Percentiles rank a stretch among this genome's conserved stretches.
Evolutionary conservation across 148 eudicot species (phyloP).

Genomic region (Fagopyrum tataricum): DNA sequence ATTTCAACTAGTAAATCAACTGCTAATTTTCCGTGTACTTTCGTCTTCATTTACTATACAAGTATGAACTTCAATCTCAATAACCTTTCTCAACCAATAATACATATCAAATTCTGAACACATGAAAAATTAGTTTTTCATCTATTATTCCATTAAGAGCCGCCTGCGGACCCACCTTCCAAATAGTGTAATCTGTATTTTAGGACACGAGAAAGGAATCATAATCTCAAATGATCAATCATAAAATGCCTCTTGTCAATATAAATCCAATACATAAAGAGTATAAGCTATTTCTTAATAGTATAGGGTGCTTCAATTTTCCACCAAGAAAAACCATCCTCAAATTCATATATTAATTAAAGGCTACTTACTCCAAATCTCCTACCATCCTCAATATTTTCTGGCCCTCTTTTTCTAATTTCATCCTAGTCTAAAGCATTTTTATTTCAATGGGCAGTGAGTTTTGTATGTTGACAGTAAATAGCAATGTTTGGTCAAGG

Average conservation of each 20-base stretch:
- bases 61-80: too few relatives aligned
- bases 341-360: background rate
- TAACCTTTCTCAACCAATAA: too few relatives aligned
- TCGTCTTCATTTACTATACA: too few relatives aligned
- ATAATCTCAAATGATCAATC: background rate
- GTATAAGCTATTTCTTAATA: background rate
- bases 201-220: background rate
- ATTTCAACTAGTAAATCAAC: too few relatives aligned
- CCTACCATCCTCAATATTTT: background rate
- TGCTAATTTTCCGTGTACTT: too few relatives aligned
- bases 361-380: slow-evolving; percentile 7
- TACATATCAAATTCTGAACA: too few relatives aligned
- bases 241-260: background rate
- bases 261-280: too few relatives aligned
- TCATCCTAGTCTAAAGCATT: background rate
- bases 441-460: background rate
- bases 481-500: background rate
- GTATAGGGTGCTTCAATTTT: too few relatives aligned
- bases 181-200: background rate
- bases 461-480: slow-evolving; percentile 9
- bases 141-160: background rate
- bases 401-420: background rate
- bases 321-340: background rate
- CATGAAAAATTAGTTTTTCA: too few relatives aligned
- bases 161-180: background rate